phyloP scores from a whole-genome alignment of 2,329 filamentous ascomycete genomes.

The Aspergillus sp. region DNA sequence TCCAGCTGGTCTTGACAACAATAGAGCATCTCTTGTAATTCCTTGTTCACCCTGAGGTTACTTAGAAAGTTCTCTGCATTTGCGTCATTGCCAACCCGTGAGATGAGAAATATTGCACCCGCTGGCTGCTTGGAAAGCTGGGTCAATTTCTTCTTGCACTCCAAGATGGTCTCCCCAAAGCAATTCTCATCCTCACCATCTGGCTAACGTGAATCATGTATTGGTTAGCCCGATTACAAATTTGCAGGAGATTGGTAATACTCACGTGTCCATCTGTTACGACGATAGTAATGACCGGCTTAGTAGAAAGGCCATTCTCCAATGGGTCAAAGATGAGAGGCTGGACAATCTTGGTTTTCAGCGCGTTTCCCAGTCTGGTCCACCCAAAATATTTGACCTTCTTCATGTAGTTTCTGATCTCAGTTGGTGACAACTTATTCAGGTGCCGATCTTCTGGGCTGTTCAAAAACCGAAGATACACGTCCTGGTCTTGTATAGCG shows the following conservation, averaged over 20 bases:
- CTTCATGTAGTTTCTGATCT: neutral
- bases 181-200: neutral
- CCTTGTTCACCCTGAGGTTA: neutral
- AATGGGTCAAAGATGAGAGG: neutral
- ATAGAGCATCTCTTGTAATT: neutral
- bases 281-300: neutral
- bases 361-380: neutral
- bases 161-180: neutral
- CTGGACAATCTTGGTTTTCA: neutral
- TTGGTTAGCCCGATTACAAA: neutral
- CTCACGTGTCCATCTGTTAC: constrained; percentile 1
- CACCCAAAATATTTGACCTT: neutral
- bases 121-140: neutral
- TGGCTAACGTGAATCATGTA: neutral
- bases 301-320: neutral
- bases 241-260: accelerated
- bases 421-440: neutral
- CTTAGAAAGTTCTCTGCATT: neutral
- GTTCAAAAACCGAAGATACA: constrained; percentile 4
- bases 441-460: neutral
- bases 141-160: neutral
- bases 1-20: constrained; percentile 4
- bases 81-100: neutral
- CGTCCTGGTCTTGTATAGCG: neutral
- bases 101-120: constrained; percentile 1